These are phyloP conservation scores for Microdochium bolleyi DNA, from an alignment of 2,329 filamentous ascomycete species.

Conservation along the genomic window DNA sequence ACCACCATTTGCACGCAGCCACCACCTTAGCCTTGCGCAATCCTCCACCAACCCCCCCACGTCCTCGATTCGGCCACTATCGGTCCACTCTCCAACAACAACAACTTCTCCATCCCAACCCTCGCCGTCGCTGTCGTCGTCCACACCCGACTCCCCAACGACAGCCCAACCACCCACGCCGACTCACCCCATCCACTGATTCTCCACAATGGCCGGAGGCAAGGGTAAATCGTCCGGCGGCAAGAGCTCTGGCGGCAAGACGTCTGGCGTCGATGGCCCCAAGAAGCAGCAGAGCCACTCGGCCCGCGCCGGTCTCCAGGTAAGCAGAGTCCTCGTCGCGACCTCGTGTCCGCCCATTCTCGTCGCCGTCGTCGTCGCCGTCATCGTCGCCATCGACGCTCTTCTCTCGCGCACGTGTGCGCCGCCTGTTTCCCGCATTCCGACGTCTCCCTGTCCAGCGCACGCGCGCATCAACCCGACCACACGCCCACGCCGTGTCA, in stretches of 20 bases:
- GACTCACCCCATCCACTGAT: not conserved
- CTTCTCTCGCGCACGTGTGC: not conserved
- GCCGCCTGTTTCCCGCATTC: conserved; percentile 2
- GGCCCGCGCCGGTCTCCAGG: conserved; percentile 90
- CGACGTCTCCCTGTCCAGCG: not conserved
- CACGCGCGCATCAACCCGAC: conserved; percentile 1
- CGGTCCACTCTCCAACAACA: not conserved
- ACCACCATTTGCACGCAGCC: not conserved
- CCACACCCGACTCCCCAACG: not conserved
- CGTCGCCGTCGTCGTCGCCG: conserved; percentile 7
- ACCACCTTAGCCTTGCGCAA: not conserved
- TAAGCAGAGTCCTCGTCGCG: conserved; percentile 40
- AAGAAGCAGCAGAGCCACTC: conserved; percentile 95
- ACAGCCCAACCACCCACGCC: not conserved
- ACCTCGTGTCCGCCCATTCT: conserved; percentile 8
- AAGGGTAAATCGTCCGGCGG: conserved; percentile 91
- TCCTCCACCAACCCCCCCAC: not conserved
- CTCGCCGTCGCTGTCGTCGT: not conserved
- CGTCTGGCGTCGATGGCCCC: conserved; percentile 47
- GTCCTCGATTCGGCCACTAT: not conserved
- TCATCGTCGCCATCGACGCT: not conserved
- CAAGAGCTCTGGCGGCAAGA: conserved; percentile 36
- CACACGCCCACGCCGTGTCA: not conserved
- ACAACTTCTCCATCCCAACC: not conserved
- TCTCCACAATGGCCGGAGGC: conserved; percentile 61